A percentile compares a stretch with the other conserved stretches of the same genome.
Evolutionary conservation across 345 rosid genomes (phyloP).

Genomic region (Euphorbia tirucalli): DNA sequence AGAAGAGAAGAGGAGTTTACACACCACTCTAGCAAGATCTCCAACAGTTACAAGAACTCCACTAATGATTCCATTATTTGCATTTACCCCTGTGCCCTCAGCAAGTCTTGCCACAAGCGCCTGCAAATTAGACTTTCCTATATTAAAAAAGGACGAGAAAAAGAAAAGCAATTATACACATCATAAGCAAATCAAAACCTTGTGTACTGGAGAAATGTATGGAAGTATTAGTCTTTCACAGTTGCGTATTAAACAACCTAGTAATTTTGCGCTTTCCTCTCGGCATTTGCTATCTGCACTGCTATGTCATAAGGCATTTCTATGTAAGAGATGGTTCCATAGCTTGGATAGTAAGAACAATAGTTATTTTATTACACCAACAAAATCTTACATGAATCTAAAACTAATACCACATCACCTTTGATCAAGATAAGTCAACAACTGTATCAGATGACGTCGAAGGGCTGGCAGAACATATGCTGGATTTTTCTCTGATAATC

Average conservation of each 20-base stretch:
- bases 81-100: slow-evolving; percentile 81
- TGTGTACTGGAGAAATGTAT: slow-evolving; percentile 91
- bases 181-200: slow-evolving; percentile 52
- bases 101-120: slow-evolving; percentile 91
- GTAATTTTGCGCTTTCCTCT: slow-evolving; percentile 96
- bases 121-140: slow-evolving; percentile 43
- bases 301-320: slow-evolving; percentile 52
- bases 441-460: slow-evolving; percentile 96
- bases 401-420: slow-evolving; percentile 49
- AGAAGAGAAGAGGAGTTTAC: slow-evolving; percentile 24
- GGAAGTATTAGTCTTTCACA: slow-evolving; percentile 92
- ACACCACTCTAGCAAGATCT: slow-evolving; percentile 99
- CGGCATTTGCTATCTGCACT: slow-evolving; percentile 97
- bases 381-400: neutral
- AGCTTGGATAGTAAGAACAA: neutral
- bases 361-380: slow-evolving; percentile 2
- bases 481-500: slow-evolving; percentile 95
- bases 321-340: slow-evolving; percentile 27
- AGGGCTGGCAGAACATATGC: slow-evolving; percentile 99
- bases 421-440: slow-evolving; percentile 89
- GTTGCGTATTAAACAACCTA: slow-evolving; percentile 94
- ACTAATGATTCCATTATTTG: slow-evolving; percentile 79
- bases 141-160: neutral
- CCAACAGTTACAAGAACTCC: slow-evolving; percentile 98
- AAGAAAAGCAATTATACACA: slow-evolving; percentile 14